Evolutionary conservation across 192 early-diverging fungal genomes (phyloP).

Genomic region (Entophlyctis luteolus): DNA sequence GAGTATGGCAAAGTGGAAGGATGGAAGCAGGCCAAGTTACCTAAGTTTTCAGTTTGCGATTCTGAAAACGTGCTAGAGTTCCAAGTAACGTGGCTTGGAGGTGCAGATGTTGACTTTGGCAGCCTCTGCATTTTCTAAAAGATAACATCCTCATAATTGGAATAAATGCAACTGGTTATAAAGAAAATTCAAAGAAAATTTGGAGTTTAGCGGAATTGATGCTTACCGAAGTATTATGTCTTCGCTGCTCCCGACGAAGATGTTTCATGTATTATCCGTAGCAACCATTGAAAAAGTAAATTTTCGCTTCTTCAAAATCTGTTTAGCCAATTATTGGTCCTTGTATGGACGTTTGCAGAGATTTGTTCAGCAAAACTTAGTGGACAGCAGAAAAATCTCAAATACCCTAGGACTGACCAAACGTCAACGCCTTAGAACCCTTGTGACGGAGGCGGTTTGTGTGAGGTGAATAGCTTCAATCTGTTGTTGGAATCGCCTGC

Average conservation of each 20-base stretch:
- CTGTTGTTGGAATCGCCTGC: too few relatives aligned
- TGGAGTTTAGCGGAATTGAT: background rate
- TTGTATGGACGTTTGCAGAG: background rate
- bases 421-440: too few relatives aligned
- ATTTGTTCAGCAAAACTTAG: background rate
- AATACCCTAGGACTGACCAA: too few relatives aligned
- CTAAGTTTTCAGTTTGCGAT: background rate
- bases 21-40: background rate
- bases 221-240: background rate
- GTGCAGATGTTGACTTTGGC: background rate
- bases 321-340: background rate
- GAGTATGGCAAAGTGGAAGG: background rate
- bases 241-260: background rate
- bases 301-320: background rate
- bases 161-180: background rate
- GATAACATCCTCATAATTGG: background rate
- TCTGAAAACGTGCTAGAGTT: background rate
- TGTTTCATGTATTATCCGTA: background rate
- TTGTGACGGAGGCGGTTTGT: too few relatives aligned
- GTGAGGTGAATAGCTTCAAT: too few relatives aligned
- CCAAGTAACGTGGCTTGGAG: background rate
- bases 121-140: background rate
- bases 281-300: background rate
- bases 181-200: background rate
- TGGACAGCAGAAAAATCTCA: background rate